A percentile compares a stretch with the other conserved stretches of the same genome.
phyloP scores from a whole-genome alignment of 1,139 yeast genomes.

The Lodderomyces theae region DNA sequence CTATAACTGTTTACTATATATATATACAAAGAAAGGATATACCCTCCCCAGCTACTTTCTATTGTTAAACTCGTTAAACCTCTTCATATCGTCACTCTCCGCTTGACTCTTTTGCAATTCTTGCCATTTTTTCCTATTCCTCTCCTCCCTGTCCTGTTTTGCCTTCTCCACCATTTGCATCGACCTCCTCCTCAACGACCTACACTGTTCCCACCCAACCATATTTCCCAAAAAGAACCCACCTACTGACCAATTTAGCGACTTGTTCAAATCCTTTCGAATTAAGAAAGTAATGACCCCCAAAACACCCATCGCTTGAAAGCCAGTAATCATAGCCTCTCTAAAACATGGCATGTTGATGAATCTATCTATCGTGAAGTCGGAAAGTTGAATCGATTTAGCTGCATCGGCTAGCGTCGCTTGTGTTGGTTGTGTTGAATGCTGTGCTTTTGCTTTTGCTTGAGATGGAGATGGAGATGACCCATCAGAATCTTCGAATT shows the following conservation, averaged over 20 bases:
- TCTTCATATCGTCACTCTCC: conserved; percentile 22
- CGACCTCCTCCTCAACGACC: conserved; percentile 64
- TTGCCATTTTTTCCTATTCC: conserved; percentile 28
- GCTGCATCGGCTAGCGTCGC: conserved; percentile 33
- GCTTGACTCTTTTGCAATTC: conserved; percentile 13
- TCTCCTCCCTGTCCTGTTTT: conserved; percentile 47
- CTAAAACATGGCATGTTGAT: conserved; percentile 83
- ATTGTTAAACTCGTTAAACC: conserved; percentile 25
- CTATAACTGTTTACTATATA: neutral
- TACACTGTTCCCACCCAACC: conserved; percentile 92
- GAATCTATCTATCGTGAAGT: conserved; percentile 55
- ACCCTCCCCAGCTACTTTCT: conserved; percentile 5
- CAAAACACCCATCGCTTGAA: conserved; percentile 78
- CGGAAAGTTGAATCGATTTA: conserved; percentile 34
- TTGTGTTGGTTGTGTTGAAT: conserved; percentile 9
- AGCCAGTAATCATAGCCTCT: conserved; percentile 84
- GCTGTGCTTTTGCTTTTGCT: too few species aligned
- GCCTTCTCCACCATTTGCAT: conserved; percentile 63
- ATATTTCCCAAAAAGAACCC: conserved; percentile 79
- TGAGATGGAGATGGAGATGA: conserved; percentile 9
- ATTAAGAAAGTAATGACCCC: conserved; percentile 70
- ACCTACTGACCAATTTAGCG: conserved; percentile 81
- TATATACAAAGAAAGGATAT: neutral
- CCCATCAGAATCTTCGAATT: conserved; percentile 39
- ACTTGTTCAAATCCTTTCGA: conserved; percentile 58